A percentile compares a stretch with the other conserved stretches of the same genome.
Conservation (phyloP, 2,329 filamentous ascomycete genomes). For the Penicillium nordicum region DNA sequence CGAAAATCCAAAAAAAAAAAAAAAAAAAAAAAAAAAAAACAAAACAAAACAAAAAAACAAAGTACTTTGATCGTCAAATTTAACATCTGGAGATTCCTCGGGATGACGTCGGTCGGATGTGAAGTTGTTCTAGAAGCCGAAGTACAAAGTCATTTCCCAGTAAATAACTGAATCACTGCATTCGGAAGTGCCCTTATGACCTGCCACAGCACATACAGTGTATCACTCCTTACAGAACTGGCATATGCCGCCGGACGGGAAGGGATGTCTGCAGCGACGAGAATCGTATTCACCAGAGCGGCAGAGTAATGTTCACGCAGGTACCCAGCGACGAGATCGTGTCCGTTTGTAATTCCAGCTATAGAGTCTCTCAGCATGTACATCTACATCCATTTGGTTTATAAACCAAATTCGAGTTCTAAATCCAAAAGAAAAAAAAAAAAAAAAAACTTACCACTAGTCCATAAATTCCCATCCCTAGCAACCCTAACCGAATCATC, state of each 20-base stretch:
- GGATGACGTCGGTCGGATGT: slow-evolving; percentile 5
- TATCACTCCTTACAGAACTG: slow-evolving; percentile 7
- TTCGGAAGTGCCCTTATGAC: slow-evolving; percentile 16
- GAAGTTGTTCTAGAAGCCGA: neutral
- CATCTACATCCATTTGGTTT: neutral
- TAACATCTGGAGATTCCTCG: neutral
- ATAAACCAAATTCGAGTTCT: neutral
- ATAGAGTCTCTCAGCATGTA: neutral
- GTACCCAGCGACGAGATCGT: slow-evolving; percentile 25
- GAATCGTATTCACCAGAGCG: slow-evolving; percentile 32
- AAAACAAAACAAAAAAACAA: too few species aligned
- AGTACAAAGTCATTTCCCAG: neutral
- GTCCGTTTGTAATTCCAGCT: slow-evolving; percentile 29
- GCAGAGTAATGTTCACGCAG: slow-evolving; percentile 20
- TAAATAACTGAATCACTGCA: slow-evolving; percentile 4
- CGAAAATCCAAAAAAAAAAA: neutral
- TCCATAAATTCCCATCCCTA: slow-evolving; percentile 27
- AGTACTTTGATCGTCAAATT: slow-evolving; percentile 4
- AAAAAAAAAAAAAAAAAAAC: too few species aligned
- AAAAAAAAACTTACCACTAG: slow-evolving; percentile 16
- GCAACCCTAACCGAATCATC: slow-evolving; percentile 19
- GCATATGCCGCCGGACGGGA: slow-evolving; percentile 27
- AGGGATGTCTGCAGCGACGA: slow-evolving; percentile 34
- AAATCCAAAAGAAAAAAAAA: neutral
- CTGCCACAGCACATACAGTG: slow-evolving; percentile 17